Evolutionary conservation across 1,139 yeast genomes (phyloP).

Genomic region (Sugiyamaella sp.): DNA sequence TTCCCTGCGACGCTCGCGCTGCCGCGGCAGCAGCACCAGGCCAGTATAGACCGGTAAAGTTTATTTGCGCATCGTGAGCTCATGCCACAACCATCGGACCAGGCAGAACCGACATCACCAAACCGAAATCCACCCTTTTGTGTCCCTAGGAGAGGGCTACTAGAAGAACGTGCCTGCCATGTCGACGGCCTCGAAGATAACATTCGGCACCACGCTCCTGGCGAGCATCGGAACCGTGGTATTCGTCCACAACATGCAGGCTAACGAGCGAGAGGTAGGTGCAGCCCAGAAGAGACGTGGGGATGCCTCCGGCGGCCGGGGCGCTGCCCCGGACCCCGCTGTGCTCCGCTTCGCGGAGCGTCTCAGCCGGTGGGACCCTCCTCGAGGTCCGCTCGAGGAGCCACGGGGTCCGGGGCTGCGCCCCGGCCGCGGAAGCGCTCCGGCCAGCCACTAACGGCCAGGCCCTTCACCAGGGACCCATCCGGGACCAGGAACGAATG

Average conservation of each 20-base stretch:
- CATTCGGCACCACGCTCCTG: conserved; percentile 61
- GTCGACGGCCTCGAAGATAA: conserved; percentile 74
- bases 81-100: background rate
- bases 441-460: conserved; percentile 20
- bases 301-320: too few species aligned
- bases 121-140: too few species aligned
- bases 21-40: background rate
- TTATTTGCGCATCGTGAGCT: background rate
- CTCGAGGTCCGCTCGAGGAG: conserved; percentile 1
- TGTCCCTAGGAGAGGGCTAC: too few species aligned
- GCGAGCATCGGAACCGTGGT: conserved; percentile 61
- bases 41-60: background rate
- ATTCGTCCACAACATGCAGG: conserved; percentile 71
- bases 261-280: conserved; percentile 56
- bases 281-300: too few species aligned
- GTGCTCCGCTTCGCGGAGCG: background rate
- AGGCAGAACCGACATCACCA: too few species aligned
- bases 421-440: background rate
- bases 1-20: too few species aligned
- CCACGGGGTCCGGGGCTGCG: background rate
- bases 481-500: conserved; percentile 70
- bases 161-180: too few species aligned
- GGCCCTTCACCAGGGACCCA: conserved; percentile 77
- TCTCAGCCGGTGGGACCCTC: background rate
- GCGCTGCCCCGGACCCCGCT: too few species aligned